Conservation (phyloP, 2,329 filamentous ascomycete species). For the Colletotrichum endophyticum region DNA sequence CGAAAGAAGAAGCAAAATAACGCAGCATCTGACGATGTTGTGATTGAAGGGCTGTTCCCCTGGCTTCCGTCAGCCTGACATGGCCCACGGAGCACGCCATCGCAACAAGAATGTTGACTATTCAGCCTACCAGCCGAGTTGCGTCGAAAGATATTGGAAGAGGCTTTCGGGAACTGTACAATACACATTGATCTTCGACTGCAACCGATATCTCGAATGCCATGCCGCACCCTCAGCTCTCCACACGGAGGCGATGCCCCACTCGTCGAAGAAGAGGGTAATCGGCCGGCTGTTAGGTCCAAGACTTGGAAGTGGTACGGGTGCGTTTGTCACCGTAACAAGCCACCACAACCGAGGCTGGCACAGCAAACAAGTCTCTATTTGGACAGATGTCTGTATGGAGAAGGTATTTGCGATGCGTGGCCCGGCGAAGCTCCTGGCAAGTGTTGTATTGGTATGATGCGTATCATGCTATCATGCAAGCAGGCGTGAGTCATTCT, state of each 20-base stretch:
- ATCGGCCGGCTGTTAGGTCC: background rate
- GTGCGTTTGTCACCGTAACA: background rate
- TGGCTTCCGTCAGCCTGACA: background rate
- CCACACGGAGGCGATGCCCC: background rate
- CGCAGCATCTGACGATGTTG: background rate
- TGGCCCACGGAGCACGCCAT: background rate
- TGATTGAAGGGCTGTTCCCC: background rate
- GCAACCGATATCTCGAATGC: background rate
- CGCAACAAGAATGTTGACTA: background rate
- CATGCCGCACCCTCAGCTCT: background rate
- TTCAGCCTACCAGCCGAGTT: background rate
- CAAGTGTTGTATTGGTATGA: too few relatives aligned
- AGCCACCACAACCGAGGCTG: background rate
- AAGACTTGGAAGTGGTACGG: background rate
- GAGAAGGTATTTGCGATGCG: background rate
- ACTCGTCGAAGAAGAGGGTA: background rate
- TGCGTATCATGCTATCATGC: too few relatives aligned
- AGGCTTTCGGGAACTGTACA: fast-evolving
- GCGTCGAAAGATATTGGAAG: background rate
- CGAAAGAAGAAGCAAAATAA: background rate
- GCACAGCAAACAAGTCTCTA: fast-evolving
- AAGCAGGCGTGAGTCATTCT: too few relatives aligned
- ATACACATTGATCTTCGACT: background rate
- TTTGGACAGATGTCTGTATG: background rate
- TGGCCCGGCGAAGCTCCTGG: too few relatives aligned